A percentile compares a stretch with the other conserved stretches of the same genome.
phyloP scores from a whole-genome alignment of 768 basidiomycete species.

The Mycena rosella region DNA sequence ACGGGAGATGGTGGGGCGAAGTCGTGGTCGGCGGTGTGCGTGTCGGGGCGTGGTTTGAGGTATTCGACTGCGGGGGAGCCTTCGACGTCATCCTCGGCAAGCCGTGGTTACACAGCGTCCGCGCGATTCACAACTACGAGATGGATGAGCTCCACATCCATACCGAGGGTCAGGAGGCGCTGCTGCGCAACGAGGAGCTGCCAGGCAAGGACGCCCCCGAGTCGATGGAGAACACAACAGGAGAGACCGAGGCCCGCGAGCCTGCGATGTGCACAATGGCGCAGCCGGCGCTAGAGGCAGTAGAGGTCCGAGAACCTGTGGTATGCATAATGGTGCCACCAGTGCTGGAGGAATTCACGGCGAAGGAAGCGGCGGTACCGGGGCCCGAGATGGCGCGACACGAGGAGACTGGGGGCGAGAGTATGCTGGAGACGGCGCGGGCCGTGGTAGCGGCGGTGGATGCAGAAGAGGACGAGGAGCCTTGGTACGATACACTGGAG shows the following conservation, averaged over 20 bases:
- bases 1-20: constrained; percentile 23
- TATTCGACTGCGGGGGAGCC: constrained; percentile 18
- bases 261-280: no score
- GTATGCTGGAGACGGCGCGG: background rate
- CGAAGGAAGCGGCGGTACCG: no score
- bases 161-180: background rate
- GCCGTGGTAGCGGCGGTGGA: background rate
- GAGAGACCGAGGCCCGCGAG: no score
- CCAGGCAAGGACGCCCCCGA: background rate
- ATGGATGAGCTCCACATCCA: constrained; percentile 16
- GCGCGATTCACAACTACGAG: constrained; percentile 22
- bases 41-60: constrained; percentile 12
- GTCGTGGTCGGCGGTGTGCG: constrained; percentile 12
- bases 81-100: constrained; percentile 28
- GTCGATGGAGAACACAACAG: background rate
- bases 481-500: no score
- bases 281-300: no score
- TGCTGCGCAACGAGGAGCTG: constrained; percentile 20
- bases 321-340: no score
- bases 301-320: no score
- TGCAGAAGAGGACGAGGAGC: no score
- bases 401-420: no score
- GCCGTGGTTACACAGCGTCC: no score
- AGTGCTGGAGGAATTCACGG: no score
- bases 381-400: no score